A percentile compares a stretch with the other conserved stretches of the same genome.
phyloP scores from a whole-genome alignment of 441 rosid species.

The Metrosideros polymorpha region DNA sequence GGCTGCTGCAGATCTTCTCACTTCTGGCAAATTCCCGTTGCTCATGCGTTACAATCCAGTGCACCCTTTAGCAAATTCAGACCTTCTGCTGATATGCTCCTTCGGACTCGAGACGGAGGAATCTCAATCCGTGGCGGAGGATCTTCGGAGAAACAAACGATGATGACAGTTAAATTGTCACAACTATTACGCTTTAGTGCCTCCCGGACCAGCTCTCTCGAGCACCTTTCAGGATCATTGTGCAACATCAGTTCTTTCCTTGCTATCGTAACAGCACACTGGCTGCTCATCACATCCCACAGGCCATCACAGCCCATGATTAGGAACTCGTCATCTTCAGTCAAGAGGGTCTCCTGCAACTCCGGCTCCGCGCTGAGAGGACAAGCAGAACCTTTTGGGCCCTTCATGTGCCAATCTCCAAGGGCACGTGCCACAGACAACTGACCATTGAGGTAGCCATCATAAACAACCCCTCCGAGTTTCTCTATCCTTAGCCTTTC shows the following conservation, averaged over 20 bases:
- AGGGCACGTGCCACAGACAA: slow-evolving; percentile 85
- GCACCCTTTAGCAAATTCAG: slow-evolving; percentile 73
- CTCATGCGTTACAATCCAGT: slow-evolving; percentile 40
- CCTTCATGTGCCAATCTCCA: slow-evolving; percentile 96
- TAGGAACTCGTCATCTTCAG: slow-evolving; percentile 81
- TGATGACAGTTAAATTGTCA: slow-evolving; percentile 73
- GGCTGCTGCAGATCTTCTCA: not conserved
- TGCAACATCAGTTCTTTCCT: slow-evolving; percentile 82
- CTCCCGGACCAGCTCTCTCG: slow-evolving; percentile 75
- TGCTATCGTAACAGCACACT: slow-evolving; percentile 68
- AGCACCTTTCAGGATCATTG: slow-evolving; percentile 89
- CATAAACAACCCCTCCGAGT: slow-evolving; percentile 77
- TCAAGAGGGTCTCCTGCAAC: slow-evolving; percentile 40
- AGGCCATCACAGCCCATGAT: slow-evolving; percentile 90
- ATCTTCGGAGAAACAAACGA: slow-evolving; percentile 64
- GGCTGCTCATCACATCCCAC: slow-evolving; percentile 96
- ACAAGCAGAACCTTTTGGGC: slow-evolving; percentile 60
- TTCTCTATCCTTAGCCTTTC: slow-evolving; percentile 72
- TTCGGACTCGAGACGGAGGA: slow-evolving; percentile 41
- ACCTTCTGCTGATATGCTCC: slow-evolving; percentile 88
- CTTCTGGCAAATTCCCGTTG: not conserved
- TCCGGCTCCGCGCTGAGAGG: slow-evolving; percentile 85
- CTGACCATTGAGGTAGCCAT: slow-evolving; percentile 86
- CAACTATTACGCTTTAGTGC: slow-evolving; percentile 70
- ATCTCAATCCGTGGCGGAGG: slow-evolving; percentile 81